These are phyloP conservation scores for Penicillium desertorum DNA, from an alignment of 495 filamentous ascomycete genomes.

Conservation along the genomic window DNA sequence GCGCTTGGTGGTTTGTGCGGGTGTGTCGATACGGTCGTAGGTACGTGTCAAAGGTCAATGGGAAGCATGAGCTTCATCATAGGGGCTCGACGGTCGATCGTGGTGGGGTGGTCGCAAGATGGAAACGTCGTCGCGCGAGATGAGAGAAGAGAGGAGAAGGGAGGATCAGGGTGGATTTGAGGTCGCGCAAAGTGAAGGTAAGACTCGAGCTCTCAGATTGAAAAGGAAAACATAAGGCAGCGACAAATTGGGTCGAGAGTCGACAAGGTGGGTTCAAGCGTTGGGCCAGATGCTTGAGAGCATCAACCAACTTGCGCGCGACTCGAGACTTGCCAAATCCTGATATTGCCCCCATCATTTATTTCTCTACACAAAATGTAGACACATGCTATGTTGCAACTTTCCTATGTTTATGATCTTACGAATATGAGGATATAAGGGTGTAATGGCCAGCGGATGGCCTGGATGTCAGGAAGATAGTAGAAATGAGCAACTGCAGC, in stretches of 20 bases:
- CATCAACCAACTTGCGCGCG: background rate
- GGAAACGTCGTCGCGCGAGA: background rate
- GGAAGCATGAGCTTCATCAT: background rate
- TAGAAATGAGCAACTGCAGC: constrained; percentile 1
- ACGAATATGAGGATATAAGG: background rate
- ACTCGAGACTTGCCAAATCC: background rate
- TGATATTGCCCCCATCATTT: background rate
- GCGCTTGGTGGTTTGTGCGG: background rate
- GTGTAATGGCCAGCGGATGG: background rate
- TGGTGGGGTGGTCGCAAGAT: background rate
- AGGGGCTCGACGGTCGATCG: background rate
- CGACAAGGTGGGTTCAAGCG: background rate
- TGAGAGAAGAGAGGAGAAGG: constrained; percentile 1
- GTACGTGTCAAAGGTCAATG: background rate
- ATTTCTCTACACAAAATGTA: background rate
- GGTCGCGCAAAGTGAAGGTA: background rate
- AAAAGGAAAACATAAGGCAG: background rate
- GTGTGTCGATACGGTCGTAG: background rate
- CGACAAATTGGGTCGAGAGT: background rate
- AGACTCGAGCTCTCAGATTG: background rate
- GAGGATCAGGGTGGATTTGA: background rate
- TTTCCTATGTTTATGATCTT: background rate
- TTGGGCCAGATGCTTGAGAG: background rate
- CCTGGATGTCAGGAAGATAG: background rate
- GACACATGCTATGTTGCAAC: background rate